These are phyloP conservation scores for Excoecaria agallocha DNA, from an alignment of 345 rosid species.

Conservation along the genomic window DNA sequence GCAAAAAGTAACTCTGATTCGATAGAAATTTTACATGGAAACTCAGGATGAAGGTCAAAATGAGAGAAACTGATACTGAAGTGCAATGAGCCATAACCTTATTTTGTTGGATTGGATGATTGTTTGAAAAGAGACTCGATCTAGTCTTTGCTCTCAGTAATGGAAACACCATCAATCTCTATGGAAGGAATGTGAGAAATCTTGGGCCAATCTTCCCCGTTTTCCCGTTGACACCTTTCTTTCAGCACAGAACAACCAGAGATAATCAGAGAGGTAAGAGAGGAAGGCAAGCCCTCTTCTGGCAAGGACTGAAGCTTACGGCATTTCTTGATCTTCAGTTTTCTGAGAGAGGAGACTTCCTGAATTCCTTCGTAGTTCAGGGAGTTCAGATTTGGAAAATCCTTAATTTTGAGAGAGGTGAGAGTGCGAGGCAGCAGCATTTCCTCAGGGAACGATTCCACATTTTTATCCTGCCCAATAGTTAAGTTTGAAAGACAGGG, in stretches of 20 bases:
- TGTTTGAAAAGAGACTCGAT: neutral
- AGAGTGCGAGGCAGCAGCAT: slow-evolving; percentile 10
- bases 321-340: slow-evolving; percentile 10
- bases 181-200: slow-evolving; percentile 9
- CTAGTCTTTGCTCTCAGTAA: slow-evolving; percentile 1
- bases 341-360: slow-evolving; percentile 6
- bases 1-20: too few relatives aligned
- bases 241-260: slow-evolving; percentile 3
- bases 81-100: neutral
- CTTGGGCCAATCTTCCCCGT: slow-evolving; percentile 20
- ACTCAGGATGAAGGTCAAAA: neutral
- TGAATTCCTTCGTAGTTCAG: slow-evolving; percentile 13
- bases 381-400: slow-evolving; percentile 5
- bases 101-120: neutral
- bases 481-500: neutral
- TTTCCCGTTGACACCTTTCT: slow-evolving; percentile 16
- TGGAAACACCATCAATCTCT: neutral
- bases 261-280: slow-evolving; percentile 9
- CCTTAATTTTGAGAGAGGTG: neutral
- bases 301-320: slow-evolving; percentile 5
- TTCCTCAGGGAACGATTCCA: slow-evolving; percentile 11
- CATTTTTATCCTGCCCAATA: neutral
- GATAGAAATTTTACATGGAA: too few relatives aligned
- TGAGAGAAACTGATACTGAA: neutral
- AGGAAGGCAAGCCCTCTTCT: slow-evolving; percentile 9